phyloP scores from a whole-genome alignment of 2,329 filamentous ascomycete species.

The Penicillium sp. region DNA sequence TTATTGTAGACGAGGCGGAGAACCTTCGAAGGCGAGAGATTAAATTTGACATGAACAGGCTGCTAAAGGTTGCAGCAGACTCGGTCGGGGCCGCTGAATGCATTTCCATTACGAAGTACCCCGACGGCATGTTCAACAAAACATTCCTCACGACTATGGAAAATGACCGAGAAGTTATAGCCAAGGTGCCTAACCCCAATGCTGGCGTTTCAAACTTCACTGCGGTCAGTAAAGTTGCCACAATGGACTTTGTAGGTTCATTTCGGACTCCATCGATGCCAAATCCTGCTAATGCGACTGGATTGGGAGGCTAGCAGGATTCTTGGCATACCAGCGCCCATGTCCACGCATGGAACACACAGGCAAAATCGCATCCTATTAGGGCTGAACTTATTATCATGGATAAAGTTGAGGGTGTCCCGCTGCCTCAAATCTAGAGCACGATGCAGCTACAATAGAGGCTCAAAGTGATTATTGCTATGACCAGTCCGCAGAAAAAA shows the following conservation, averaged over 20 bases:
- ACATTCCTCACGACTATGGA: conserved; percentile 31
- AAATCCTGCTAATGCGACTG: not conserved
- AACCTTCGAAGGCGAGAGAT: conserved; percentile 24
- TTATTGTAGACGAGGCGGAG: conserved; percentile 26
- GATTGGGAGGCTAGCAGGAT: conserved; percentile 22
- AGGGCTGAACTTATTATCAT: conserved; percentile 25
- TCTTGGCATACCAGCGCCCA: conserved; percentile 20
- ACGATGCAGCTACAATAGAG: conserved; percentile 25
- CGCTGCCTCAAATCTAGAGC: conserved; percentile 26
- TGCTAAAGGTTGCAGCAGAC: conserved; percentile 20
- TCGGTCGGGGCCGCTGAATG: conserved; percentile 19
- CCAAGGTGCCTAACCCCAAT: conserved; percentile 36
- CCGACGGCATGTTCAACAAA: conserved; percentile 36
- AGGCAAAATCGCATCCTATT: conserved; percentile 19
- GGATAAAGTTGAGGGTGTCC: conserved; percentile 24
- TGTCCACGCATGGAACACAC: conserved; percentile 24
- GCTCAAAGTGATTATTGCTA: conserved; percentile 27
- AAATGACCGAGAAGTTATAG: conserved; percentile 32
- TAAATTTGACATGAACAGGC: conserved; percentile 23
- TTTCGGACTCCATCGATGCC: not conserved
- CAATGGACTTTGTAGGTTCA: conserved; percentile 23
- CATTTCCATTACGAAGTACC: conserved; percentile 21
- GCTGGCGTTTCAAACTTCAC: conserved; percentile 30
- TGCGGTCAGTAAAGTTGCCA: conserved; percentile 42
- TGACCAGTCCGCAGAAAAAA: conserved; percentile 27